phyloP scores from a whole-genome alignment of 164 flowering plant genomes.

The Vitis vinifera region ASM3070453v1 NC_081811.1:30322501-30323000 shows the following conservation, averaged over 20 bases:
- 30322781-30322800: background rate
- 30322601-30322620: conserved; percentile 34
- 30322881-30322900: conserved; percentile 83
- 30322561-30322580: conserved; percentile 40
- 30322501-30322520: conserved; percentile 25
- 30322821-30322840: background rate
- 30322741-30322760: background rate
- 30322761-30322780: background rate
- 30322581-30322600: conserved; percentile 42
- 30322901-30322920: conserved; percentile 92
- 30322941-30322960: conserved; percentile 87
- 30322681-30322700: conserved; percentile 31
- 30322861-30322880: conserved; percentile 88
- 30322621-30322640: conserved; percentile 22
- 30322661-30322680: conserved; percentile 39
- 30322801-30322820: background rate
- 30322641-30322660: conserved; percentile 34
- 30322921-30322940: conserved; percentile 93
- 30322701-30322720: conserved; percentile 34
- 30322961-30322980: background rate
- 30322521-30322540: conserved; percentile 25
- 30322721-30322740: conserved; percentile 41
- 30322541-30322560: conserved; percentile 31
- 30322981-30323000: background rate
- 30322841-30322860: conserved; percentile 12